Evolutionary conservation across 257 asterid genomes (phyloP).

Genomic region (Perilla frutescens): DNA sequence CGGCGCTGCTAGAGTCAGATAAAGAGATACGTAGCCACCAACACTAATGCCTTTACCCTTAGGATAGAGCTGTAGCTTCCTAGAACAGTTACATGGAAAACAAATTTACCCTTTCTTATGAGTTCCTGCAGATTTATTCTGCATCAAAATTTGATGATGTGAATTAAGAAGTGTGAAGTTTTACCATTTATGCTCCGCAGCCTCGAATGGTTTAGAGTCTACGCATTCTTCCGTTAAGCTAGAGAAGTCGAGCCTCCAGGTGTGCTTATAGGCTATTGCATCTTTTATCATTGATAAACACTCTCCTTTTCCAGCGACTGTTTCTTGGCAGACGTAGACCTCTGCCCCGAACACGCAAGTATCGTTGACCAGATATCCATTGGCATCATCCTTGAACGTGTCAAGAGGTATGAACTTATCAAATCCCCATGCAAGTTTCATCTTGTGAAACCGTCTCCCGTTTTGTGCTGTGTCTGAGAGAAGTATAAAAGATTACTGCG

Average conservation of each 20-base stretch:
- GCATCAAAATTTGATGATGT: constrained; percentile 1
- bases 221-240: constrained; percentile 36
- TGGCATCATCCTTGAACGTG: constrained; percentile 48
- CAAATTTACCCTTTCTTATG: too few relatives aligned
- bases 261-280: constrained; percentile 46
- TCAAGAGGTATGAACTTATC: constrained; percentile 58
- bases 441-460: constrained; percentile 58
- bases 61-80: constrained; percentile 70
- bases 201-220: constrained; percentile 57
- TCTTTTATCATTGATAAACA: constrained; percentile 61
- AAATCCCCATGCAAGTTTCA: constrained; percentile 66
- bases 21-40: constrained; percentile 55
- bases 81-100: constrained; percentile 33
- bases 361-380: constrained; percentile 65
- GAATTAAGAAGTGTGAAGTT: background rate
- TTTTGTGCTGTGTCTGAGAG: constrained; percentile 40
- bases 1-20: constrained; percentile 63
- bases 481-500: background rate
- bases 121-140: background rate
- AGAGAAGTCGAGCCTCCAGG: constrained; percentile 53
- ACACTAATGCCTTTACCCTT: constrained; percentile 65
- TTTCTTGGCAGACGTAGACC: constrained; percentile 56
- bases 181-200: constrained; percentile 60
- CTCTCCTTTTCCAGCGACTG: constrained; percentile 51
- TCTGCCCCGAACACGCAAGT: constrained; percentile 70